Evolutionary conservation across 2,329 filamentous ascomycete species (phyloP).

Genomic region (Pseudogymnoascus sp.): DNA sequence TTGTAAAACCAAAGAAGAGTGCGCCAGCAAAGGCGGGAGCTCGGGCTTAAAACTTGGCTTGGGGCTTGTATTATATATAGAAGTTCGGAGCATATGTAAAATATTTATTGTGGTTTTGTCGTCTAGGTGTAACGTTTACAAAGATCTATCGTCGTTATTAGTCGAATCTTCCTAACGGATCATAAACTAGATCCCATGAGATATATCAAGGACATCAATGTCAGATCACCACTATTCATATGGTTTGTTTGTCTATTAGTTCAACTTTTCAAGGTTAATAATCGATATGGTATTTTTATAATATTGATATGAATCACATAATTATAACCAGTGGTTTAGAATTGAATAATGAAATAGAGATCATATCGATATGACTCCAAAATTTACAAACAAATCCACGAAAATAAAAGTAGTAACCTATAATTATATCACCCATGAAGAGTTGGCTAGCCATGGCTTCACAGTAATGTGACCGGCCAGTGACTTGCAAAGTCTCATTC

Average conservation of each 20-base stretch:
- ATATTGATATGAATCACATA: neutral
- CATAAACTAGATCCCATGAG: neutral
- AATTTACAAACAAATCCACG: neutral
- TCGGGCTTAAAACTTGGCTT: neutral
- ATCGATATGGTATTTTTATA: neutral
- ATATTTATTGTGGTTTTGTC: neutral
- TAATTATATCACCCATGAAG: neutral
- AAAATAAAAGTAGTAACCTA: neutral
- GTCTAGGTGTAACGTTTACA: neutral
- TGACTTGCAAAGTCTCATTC: neutral
- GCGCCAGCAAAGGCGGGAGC: neutral
- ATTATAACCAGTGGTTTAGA: neutral
- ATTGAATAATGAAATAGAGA: neutral
- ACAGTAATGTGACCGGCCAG: neutral
- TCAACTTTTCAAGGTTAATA: neutral
- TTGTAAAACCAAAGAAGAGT: constrained; percentile 1
- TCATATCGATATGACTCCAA: neutral
- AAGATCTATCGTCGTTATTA: neutral
- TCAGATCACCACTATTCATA: neutral
- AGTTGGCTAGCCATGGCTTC: neutral
- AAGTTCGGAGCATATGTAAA: constrained; percentile 5
- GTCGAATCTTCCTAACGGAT: neutral
- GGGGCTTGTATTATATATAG: constrained; percentile 7
- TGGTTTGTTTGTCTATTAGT: neutral
- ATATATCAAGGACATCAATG: neutral